A percentile compares a stretch with the other conserved stretches of the same genome.
These are phyloP conservation scores for Eucalyptus polyanthemos DNA, from an alignment of 345 rosid genomes.

Conservation along the genomic window DNA sequence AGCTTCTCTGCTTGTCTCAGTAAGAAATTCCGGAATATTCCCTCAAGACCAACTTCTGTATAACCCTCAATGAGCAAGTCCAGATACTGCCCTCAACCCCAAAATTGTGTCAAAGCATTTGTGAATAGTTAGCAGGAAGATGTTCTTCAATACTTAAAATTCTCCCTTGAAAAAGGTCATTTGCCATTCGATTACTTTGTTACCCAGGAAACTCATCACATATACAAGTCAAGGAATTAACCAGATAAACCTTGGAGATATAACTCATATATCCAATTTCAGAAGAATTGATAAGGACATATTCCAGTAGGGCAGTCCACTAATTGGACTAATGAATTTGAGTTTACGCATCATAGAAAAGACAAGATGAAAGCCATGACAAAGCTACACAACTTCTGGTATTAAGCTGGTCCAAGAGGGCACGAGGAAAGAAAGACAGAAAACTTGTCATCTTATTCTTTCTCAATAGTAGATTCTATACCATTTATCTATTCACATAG, in stretches of 20 bases:
- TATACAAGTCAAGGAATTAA: not conserved
- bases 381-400: not conserved
- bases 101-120: not conserved
- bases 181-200: not conserved
- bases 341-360: not conserved
- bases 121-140: not conserved
- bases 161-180: not conserved
- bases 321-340: not conserved
- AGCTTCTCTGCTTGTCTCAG: not conserved
- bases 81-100: not conserved
- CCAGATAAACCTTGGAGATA: not conserved
- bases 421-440: not conserved
- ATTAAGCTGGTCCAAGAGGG: not conserved
- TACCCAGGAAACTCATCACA: not conserved
- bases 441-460: not conserved
- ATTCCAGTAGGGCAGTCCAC: not conserved
- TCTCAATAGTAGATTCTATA: slow-evolving; percentile 48
- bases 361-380: not conserved
- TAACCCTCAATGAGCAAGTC: not conserved
- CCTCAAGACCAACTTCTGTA: not conserved
- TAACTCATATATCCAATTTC: not conserved
- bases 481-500: slow-evolving; percentile 75
- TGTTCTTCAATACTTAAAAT: not conserved
- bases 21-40: not conserved
- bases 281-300: not conserved